These are phyloP conservation scores for Tricholoma matsutake DNA, from an alignment of 768 basidiomycete species.

Conservation along the genomic window DNA sequence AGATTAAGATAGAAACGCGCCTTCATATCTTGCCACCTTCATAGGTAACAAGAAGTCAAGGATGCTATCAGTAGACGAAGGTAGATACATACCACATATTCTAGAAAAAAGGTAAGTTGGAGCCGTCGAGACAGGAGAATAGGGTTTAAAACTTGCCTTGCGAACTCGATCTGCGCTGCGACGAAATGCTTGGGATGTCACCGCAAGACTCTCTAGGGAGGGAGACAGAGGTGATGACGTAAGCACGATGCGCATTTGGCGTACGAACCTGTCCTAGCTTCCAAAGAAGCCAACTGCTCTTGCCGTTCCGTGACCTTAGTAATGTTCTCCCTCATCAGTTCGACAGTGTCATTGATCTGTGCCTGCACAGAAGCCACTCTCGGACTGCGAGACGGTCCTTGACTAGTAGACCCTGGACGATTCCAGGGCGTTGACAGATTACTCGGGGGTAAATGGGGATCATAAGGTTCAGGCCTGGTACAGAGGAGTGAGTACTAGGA, in stretches of 20 bases:
- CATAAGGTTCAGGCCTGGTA: neutral
- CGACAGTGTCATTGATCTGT: constrained; percentile 94
- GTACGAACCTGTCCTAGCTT: constrained; percentile 92
- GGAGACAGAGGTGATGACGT: constrained; percentile 3
- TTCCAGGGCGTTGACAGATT: neutral
- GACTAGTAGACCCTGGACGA: neutral
- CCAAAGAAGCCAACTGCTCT: constrained; percentile 84
- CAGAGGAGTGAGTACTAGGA: neutral
- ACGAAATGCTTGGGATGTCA: constrained; percentile 95
- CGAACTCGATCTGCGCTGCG: constrained; percentile 93
- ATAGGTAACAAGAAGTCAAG: constrained; percentile 1
- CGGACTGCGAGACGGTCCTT: neutral
- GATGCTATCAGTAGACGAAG: neutral
- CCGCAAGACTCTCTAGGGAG: constrained; percentile 80
- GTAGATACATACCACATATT: constrained; percentile 79
- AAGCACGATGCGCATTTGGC: neutral
- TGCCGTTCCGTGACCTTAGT: constrained; percentile 89
- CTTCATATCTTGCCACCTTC: constrained; percentile 97
- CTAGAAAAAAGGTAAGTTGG: constrained; percentile 32
- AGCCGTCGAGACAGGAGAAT: neutral
- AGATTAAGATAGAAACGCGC: constrained; percentile 31
- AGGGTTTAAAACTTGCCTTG: constrained; percentile 56
- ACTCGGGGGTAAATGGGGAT: neutral
- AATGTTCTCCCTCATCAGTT: constrained; percentile 96
- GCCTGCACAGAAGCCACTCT: constrained; percentile 72